These are phyloP conservation scores for Lentinula sp. DNA, from an alignment of 768 basidiomycete genomes.

Conservation along the genomic window DNA sequence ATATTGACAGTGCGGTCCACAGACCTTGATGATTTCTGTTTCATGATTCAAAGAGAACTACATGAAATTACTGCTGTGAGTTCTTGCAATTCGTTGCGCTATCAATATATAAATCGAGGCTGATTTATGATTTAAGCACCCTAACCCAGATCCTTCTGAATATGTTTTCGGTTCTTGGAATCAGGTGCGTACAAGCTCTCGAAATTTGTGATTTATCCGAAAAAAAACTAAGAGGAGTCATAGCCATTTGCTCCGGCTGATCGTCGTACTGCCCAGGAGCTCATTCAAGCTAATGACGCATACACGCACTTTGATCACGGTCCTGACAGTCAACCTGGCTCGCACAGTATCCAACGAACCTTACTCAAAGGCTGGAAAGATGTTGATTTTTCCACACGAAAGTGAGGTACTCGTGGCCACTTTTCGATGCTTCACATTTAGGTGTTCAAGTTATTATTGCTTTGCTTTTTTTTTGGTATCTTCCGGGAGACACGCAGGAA, in stretches of 20 bases:
- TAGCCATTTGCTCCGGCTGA: conserved; percentile 67
- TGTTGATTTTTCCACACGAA: conserved; percentile 30
- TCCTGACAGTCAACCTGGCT: conserved; percentile 22
- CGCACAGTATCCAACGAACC: conserved; percentile 31
- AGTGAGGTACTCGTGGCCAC: neutral
- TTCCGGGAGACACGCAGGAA: neutral
- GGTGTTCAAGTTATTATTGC: neutral
- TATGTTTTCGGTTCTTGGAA: conserved; percentile 56
- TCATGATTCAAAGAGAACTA: conserved; percentile 60
- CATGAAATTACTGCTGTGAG: conserved; percentile 68
- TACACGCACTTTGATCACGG: conserved; percentile 26
- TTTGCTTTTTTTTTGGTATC: neutral
- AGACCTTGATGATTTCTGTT: conserved; percentile 67
- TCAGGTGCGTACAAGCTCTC: conserved; percentile 12
- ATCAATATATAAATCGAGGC: neutral
- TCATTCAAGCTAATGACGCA: conserved; percentile 30
- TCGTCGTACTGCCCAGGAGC: conserved; percentile 48
- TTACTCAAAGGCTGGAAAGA: conserved; percentile 37
- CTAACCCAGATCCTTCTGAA: conserved; percentile 41
- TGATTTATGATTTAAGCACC: conserved; percentile 36
- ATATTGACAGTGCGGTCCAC: neutral
- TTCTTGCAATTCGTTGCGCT: conserved; percentile 7
- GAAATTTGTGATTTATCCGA: neutral
- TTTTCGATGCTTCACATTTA: neutral
- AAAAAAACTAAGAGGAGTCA: neutral